These are phyloP conservation scores for Beta macrorhiza DNA, from an alignment of 179 eudicot species.

Conservation along the genomic window DNA sequence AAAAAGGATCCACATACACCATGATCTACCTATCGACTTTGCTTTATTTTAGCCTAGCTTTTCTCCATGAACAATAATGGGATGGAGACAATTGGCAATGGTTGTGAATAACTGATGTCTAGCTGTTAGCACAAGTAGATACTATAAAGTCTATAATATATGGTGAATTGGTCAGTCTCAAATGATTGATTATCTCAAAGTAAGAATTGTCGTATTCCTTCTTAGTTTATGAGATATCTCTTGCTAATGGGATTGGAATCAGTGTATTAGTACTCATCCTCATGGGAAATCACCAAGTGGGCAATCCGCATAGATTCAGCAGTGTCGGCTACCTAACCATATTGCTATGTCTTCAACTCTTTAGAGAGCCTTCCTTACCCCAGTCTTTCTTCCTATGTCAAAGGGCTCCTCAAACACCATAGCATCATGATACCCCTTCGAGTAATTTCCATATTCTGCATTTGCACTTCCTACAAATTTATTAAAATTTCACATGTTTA, in stretches of 20 bases:
- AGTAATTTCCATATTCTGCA: no score
- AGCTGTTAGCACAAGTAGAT: neutral
- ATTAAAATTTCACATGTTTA: no score
- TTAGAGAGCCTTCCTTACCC: no score
- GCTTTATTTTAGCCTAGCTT: neutral
- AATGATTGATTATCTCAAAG: neutral
- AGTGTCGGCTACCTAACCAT: no score
- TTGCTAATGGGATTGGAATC: neutral
- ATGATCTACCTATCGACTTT: neutral
- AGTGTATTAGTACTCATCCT: neutral
- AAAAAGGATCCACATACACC: neutral
- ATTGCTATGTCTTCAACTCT: no score
- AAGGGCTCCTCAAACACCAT: no score
- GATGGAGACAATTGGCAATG: neutral
- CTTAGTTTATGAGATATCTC: neutral
- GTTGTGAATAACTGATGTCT: neutral
- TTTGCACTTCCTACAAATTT: no score
- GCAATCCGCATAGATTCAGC: no score
- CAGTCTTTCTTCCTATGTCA: no score
- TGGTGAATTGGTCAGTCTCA: neutral
- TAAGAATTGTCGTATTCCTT: neutral
- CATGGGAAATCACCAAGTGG: neutral
- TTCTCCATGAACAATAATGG: slow-evolving; percentile 8
- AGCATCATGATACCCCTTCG: no score
- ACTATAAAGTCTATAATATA: neutral